Percentiles rank a stretch among this genome's conserved stretches.
These are phyloP conservation scores for Cornus kousa DNA, from an alignment of 148 eudicot species.

Conservation along the genomic window DNA sequence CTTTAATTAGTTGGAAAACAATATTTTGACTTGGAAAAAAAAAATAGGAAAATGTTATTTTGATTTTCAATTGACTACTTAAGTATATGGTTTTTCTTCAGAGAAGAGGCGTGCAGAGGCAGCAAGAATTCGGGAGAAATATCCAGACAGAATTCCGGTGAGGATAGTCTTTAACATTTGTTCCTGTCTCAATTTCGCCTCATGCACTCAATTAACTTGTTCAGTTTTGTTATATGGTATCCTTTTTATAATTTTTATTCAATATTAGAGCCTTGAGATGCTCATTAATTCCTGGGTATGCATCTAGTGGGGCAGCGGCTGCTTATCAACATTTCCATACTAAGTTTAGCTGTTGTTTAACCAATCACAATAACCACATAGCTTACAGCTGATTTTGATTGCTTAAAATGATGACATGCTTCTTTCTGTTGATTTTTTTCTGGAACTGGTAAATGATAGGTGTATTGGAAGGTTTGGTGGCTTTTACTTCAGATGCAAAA, in stretches of 20 bases:
- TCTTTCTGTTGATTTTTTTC: too few species aligned
- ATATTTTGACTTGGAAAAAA: too few species aligned
- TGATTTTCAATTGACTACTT: too few species aligned
- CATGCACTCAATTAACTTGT: neutral
- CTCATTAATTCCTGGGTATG: neutral
- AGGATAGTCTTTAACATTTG: neutral
- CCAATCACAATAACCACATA: neutral
- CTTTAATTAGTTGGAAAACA: too few species aligned
- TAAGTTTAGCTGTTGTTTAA: neutral
- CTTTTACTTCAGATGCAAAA: neutral
- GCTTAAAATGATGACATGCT: neutral
- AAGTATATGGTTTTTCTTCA: neutral
- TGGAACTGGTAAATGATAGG: neutral
- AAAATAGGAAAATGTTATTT: too few species aligned
- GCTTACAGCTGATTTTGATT: too few species aligned
- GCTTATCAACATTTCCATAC: neutral
- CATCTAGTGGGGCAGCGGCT: neutral
- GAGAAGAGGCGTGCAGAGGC: neutral
- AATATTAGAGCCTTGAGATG: neutral
- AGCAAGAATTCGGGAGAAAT: neutral
- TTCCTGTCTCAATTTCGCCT: neutral
- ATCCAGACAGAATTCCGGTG: neutral
- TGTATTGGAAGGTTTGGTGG: neutral
- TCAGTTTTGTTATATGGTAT: neutral
- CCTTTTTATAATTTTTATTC: neutral